These are phyloP conservation scores for Colletotrichum tropicicola DNA, from an alignment of 2,329 filamentous ascomycete genomes.

Conservation along the genomic window DNA sequence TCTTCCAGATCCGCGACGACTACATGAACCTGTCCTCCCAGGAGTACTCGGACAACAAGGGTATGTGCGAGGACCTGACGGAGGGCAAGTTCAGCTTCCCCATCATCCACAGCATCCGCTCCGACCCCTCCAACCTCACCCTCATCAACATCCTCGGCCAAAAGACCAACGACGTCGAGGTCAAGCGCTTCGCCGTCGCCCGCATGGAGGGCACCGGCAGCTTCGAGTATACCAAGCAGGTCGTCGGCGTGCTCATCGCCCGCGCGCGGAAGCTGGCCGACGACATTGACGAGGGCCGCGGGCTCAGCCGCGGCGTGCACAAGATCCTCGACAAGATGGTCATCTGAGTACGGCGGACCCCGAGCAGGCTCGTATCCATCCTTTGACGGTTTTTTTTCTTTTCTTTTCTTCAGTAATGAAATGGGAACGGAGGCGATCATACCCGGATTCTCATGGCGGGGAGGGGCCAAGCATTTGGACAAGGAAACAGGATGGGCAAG, in stretches of 20 bases:
- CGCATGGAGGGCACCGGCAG: slow-evolving; percentile 93
- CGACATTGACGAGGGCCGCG: slow-evolving; percentile 69
- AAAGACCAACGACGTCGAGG: slow-evolving; percentile 84
- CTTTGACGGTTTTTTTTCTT: neutral
- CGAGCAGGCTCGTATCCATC: neutral
- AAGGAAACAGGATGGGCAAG: neutral
- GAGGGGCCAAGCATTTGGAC: neutral
- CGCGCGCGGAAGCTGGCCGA: slow-evolving; percentile 71
- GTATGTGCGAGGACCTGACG: slow-evolving; percentile 92
- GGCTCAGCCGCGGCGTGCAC: slow-evolving; percentile 65
- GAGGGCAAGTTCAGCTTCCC: slow-evolving; percentile 98
- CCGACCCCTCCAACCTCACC: slow-evolving; percentile 77
- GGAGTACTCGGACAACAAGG: slow-evolving; percentile 90
- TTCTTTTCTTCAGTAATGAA: neutral
- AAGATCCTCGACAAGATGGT: slow-evolving; percentile 76
- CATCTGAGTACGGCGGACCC: slow-evolving; percentile 30
- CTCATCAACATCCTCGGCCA: slow-evolving; percentile 94
- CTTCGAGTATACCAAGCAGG: slow-evolving; percentile 83
- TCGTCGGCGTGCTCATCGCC: slow-evolving; percentile 70
- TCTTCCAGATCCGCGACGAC: slow-evolving; percentile 94
- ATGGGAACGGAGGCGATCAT: neutral
- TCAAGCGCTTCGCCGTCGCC: slow-evolving; percentile 88
- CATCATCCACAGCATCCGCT: slow-evolving; percentile 90
- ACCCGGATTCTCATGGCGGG: neutral
- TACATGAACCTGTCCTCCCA: slow-evolving; percentile 84